Evolutionary conservation across 78 protist species (phyloP).

Genomic region (Paratrimastix pyriformis): DNA sequence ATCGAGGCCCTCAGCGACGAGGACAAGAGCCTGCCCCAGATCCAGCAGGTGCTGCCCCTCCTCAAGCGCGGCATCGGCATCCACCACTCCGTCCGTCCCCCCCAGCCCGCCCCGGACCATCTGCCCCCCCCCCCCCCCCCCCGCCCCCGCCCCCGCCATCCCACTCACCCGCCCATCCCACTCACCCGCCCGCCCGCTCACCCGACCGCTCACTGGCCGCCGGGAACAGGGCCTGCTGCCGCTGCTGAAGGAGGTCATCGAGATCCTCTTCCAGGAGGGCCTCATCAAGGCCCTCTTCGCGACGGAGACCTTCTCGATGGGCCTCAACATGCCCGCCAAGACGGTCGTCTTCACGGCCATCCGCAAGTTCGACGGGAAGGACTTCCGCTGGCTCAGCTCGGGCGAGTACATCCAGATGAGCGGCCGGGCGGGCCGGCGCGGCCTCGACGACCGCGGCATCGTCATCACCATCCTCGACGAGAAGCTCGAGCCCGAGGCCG

Average conservation of each 20-base stretch:
- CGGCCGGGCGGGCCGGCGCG: constrained; percentile 84
- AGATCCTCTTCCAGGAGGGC: constrained; percentile 58
- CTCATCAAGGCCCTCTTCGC: constrained; percentile 42
- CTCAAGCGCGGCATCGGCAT: constrained; percentile 56
- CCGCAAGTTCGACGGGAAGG: constrained; percentile 63
- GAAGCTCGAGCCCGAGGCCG: constrained; percentile 58
- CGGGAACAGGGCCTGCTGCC: constrained; percentile 79
- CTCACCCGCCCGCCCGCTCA: too few species aligned
- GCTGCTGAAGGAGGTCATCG: constrained; percentile 58
- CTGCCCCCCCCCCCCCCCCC: too few species aligned
- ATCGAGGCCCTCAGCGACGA: constrained; percentile 55
- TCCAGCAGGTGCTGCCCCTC: constrained; percentile 25
- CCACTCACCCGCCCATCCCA: too few species aligned
- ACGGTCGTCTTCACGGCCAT: constrained; percentile 65
- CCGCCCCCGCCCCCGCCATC: too few species aligned
- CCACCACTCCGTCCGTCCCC: too few species aligned
- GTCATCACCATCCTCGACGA: constrained; percentile 83
- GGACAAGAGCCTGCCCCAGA: constrained; percentile 43
- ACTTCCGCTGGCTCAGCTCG: constrained; percentile 19
- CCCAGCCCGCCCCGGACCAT: too few species aligned
- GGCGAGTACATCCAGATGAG: constrained; percentile 80
- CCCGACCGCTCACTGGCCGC: too few species aligned
- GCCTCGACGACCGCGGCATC: constrained; percentile 67
- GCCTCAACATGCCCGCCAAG: constrained; percentile 77
- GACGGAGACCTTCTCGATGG: constrained; percentile 77